phyloP scores from a whole-genome alignment of 2,329 filamentous ascomycete species.

The Biscogniauxia mediterranea region DNA sequence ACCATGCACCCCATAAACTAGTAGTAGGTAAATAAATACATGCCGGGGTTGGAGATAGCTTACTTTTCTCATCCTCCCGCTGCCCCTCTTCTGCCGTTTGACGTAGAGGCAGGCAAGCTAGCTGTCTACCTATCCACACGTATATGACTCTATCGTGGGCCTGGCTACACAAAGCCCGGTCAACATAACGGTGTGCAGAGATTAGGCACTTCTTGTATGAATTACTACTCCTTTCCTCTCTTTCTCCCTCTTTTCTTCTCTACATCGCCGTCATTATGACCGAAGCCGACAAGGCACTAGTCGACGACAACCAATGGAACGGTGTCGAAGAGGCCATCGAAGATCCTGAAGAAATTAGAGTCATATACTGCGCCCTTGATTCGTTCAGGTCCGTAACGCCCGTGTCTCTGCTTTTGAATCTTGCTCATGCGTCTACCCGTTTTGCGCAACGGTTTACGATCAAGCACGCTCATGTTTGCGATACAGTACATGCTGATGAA shows the following conservation, averaged over 20 bases:
- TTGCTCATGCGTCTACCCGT: constrained; percentile 2
- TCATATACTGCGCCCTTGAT: constrained; percentile 79
- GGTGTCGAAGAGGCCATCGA: constrained; percentile 64
- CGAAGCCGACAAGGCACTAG: constrained; percentile 4
- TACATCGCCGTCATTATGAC: constrained; percentile 13
- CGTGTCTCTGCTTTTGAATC: constrained; percentile 2
- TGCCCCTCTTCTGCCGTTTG: constrained; percentile 3
- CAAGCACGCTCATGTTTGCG: constrained; percentile 14
- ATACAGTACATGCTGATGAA: background rate
- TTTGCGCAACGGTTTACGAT: background rate
- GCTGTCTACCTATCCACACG: no score
- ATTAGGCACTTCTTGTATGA: no score
- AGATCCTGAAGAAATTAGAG: constrained; percentile 77
- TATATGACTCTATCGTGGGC: no score
- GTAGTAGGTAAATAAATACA: constrained; percentile 5
- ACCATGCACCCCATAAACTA: constrained; percentile 9
- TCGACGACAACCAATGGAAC: constrained; percentile 49
- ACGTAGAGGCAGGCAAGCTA: background rate
- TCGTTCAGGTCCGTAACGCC: constrained; percentile 73
- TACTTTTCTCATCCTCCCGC: constrained; percentile 6
- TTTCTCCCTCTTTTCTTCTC: background rate
- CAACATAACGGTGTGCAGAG: background rate
- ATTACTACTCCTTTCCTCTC: background rate
- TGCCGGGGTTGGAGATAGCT: constrained; percentile 3
- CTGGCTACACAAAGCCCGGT: background rate